Base-by-base conservation (phyloP, 345 rosid species). In the Murraya koenigii region DNA sequence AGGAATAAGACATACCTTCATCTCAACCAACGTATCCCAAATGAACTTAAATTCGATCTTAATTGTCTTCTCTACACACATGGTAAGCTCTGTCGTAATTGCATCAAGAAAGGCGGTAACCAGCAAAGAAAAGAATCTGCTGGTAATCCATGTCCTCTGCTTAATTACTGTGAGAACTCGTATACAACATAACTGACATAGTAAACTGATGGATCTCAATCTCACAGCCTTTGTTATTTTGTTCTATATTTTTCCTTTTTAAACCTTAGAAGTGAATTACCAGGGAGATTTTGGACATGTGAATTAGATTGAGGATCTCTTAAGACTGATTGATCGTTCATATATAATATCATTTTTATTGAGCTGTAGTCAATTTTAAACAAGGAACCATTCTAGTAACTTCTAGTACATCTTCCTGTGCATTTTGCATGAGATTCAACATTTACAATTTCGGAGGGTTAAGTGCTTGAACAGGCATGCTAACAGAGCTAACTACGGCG, bases 41-140 rank as follows among this genome's bases (percentile, higher is more conserved):
- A 88, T 8, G 92, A 90, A 76, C 93, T 92, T 35, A 95, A 95
- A 87, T 95, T 95, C 47, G 98, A 93, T 83, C 88, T 92, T 56
- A 95, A 92, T 77, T 93, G 97, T 81, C 91, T 95, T 77, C 80
- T 95, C 23, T 95, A 83, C 58, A 89, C 93, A 30, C 96, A 92
- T 77, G 97, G 98, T 78, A 93, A 92, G 87, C 84, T 87, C 74
- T 95, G 97, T 73, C 84, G 79, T 68, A 80, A 78, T 80, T 95
- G 98, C 83, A 83, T 81, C 87, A 90, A 87, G 86, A 88, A 87
- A 84, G 88, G 77, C 70, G 80, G 70, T 80, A 83, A 80, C 80
- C 78, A 69, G 75, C 76, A 76, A 76, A 78, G 83, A 67, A 82
- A 79, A 78, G 66, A 72, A 33, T 47, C 83, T 32, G 28, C 67